Evolutionary conservation across 345 rosid genomes (phyloP).

Genomic region (Gossypium longicalyx): DNA sequence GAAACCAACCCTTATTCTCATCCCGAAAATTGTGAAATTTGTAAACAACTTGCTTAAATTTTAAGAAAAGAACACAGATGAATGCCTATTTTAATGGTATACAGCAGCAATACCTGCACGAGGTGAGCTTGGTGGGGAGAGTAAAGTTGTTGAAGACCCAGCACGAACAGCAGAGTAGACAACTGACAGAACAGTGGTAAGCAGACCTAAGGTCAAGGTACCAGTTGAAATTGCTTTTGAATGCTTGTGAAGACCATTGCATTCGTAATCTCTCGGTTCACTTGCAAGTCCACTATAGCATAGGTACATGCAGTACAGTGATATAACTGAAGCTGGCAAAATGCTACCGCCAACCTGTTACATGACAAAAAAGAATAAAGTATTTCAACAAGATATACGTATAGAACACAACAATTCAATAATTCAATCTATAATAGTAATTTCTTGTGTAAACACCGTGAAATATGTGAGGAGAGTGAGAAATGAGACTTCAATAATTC

Average conservation of each 20-base stretch:
- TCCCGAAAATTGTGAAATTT: neutral
- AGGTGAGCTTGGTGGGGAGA: slow-evolving; percentile 87
- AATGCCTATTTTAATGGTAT: neutral
- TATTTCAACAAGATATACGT: neutral
- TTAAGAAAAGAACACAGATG: neutral
- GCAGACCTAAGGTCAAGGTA: slow-evolving; percentile 74
- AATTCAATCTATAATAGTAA: neutral
- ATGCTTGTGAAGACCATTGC: slow-evolving; percentile 93
- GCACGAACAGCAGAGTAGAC: slow-evolving; percentile 98
- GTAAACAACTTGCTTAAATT: neutral
- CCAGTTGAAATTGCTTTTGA: slow-evolving; percentile 89
- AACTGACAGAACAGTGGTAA: slow-evolving; percentile 87
- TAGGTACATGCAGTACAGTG: slow-evolving; percentile 90
- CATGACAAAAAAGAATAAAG: slow-evolving; percentile 2
- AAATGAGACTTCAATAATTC: neutral
- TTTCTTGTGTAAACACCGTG: neutral
- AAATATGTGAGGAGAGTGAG: neutral
- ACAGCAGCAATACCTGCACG: slow-evolving; percentile 56
- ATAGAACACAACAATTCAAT: too few relatives aligned
- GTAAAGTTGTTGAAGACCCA: slow-evolving; percentile 87
- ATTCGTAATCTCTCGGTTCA: slow-evolving; percentile 86
- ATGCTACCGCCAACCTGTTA: slow-evolving; percentile 79
- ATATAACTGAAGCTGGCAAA: slow-evolving; percentile 87
- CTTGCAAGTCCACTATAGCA: slow-evolving; percentile 96
- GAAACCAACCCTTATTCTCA: neutral